Base-by-base conservation (phyloP, 2,329 filamentous ascomycete species). In the Colletotrichum gloeosporioides region DNA sequence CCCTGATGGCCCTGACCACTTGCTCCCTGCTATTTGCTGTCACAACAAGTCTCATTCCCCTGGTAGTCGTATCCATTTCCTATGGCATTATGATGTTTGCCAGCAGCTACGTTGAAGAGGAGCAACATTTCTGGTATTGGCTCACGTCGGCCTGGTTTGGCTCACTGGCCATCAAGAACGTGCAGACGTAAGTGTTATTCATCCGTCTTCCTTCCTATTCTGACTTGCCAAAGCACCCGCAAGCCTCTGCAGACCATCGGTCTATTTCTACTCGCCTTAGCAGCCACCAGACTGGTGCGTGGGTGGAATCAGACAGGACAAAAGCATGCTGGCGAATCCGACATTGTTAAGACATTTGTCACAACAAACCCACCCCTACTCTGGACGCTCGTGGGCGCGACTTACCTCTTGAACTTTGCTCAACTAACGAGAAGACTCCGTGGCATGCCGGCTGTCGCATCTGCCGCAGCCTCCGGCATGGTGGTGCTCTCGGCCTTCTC, bases 71-170 rank as follows among this genome's bases (percentile, higher is more conserved):
- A 34, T 90, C 90, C 1, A 64, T 93, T 0, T 84, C 90, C 0
- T 98, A 99, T 82, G 92, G 93, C 2, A 83, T 92, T 49, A 98
- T 98, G 92, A 99, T 99, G 96, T 99, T 99, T 85, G 96, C 96
- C 12, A 98, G 95, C 83, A 99, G 96, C 82, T 99, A 97, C 83
- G 95, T 99, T 3, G 97, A 99, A 84, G 97, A 99, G 85, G 97
- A 99, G 84, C 97, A 99, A 66, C 95, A 99, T 79, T 98, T 98
- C 83, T 99, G 97, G 97, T 99, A 99, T 85, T 99, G 96, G 96
- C 86, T 92, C 2, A 91, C 93, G 0, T 93, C 94, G 0, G 90
- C 92, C 8, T 98, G 95, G 95, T 82, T 94, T 36, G 85, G 88
- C 2, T 86, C 89, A 34, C 85, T 93, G 15, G 88, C 87, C 36